Evolutionary conservation across 2,329 filamentous ascomycete species (phyloP), one percentile per base, ranked within the genome.

Genomic region (Apiospora kogelbergensis): DNA sequence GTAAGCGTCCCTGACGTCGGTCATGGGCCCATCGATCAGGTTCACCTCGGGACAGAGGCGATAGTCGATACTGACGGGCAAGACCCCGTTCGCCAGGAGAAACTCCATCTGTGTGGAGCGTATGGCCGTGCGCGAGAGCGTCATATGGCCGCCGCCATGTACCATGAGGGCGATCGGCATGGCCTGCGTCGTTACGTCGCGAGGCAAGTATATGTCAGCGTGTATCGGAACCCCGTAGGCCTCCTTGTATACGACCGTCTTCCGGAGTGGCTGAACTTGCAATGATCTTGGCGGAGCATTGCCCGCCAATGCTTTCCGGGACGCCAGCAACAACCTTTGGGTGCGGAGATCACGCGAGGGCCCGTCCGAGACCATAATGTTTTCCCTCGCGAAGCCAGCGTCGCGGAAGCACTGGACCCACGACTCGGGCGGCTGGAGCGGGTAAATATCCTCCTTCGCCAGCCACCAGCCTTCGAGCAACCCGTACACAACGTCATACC

Each of bases 41-140:
- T 75, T 81, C 2, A 81, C 77, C 57, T 86, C 83, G 0, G 85
- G 85, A 68, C 84, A 87, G 1, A 88, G 79, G 0, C 84, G 76
- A 70, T 87, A 85, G 72, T 87, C 85, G 0, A 86, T 67, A 70
- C 81, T 84, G 13, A 88, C 74, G 0, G 85, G 83, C 2, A 86
- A 73, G 48, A 86, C 78, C 0, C 83, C 81, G 6, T 73, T 65
- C 0, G 75, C 69, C 0, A 86, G 75, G 0, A 86, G 76, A 1
- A 75, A 69, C 6, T 73, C 66, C 0, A 77, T 81, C 67, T 86
- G 84, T 4, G 69, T 64, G 1, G 78, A 76, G 1, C 79, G 74
- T 6, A 84, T 72, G 6, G 78, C 80, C 53, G 78, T 78, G 9
- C 81, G 76, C 0, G 79, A 80, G 10, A 83, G 75, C 41, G 79